A percentile compares a stretch with the other conserved stretches of the same genome.
phyloP scores from a whole-genome alignment of 768 basidiomycete genomes.

The Naganishia vishniacii region DNA sequence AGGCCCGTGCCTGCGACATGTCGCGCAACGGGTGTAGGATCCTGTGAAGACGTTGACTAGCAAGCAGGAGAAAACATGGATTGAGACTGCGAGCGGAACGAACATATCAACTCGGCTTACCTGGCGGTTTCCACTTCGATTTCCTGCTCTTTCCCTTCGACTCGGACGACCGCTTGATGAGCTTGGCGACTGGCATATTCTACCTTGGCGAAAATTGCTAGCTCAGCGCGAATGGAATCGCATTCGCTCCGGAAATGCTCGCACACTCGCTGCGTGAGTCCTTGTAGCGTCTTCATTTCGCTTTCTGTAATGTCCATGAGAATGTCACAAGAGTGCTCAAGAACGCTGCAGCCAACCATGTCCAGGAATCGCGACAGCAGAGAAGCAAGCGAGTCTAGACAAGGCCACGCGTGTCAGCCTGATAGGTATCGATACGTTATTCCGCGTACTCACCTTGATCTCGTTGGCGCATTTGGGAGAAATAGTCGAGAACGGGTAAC shows the following conservation, averaged over 20 bases:
- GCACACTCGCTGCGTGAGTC: neutral
- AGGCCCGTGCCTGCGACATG: neutral
- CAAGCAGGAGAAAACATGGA: too few species aligned
- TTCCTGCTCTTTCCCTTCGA: neutral
- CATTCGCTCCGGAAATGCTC: neutral
- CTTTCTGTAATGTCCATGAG: neutral
- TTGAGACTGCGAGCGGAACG: too few species aligned
- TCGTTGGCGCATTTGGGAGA: neutral
- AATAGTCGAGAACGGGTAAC: neutral
- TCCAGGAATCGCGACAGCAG: slow-evolving; percentile 11
- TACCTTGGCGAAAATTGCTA: slow-evolving; percentile 1
- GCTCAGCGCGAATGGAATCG: neutral
- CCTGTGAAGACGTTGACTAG: slow-evolving; percentile 7
- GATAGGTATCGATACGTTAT: too few species aligned
- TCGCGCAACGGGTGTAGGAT: neutral
- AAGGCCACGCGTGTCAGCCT: neutral
- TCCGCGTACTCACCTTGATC: slow-evolving; percentile 12
- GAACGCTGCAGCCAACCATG: slow-evolving; percentile 9
- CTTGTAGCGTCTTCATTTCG: neutral
- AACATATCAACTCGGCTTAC: neutral
- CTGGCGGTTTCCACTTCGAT: neutral
- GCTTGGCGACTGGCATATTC: neutral
- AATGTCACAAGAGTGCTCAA: slow-evolving; percentile 4
- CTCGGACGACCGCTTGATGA: too few species aligned
- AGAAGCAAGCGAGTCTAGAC: neutral